Percentiles rank a stretch among this genome's conserved stretches.
Evolutionary conservation across 768 basidiomycete genomes (phyloP).

Genomic region (Terana coerulea): DNA sequence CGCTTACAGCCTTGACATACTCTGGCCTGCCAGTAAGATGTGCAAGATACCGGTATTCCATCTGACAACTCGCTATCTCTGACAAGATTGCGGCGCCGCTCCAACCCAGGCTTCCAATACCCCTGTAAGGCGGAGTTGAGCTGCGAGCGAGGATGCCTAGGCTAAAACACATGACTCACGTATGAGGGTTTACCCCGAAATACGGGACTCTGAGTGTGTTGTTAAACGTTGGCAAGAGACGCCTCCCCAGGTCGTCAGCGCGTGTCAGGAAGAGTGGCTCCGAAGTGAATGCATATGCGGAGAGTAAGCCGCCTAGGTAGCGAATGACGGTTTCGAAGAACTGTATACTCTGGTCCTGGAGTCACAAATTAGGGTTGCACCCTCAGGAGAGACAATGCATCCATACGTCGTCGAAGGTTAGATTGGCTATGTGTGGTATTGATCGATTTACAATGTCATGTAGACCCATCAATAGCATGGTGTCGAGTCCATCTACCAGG

Average conservation of each 20-base stretch:
- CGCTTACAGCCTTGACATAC: constrained; percentile 53
- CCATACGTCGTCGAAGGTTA: constrained; percentile 32
- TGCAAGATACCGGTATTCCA: constrained; percentile 87
- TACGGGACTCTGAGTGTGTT: constrained; percentile 67
- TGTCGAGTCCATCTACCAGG: constrained; percentile 80
- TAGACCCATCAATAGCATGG: constrained; percentile 78
- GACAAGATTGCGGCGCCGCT: constrained; percentile 43
- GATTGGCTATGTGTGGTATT: constrained; percentile 46
- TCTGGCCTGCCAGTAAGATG: constrained; percentile 70
- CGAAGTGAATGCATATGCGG: constrained; percentile 72
- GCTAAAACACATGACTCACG: constrained; percentile 32
- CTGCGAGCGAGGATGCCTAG: not conserved
- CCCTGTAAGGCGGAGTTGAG: constrained; percentile 31
- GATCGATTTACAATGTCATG: constrained; percentile 65
- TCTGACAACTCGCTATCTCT: constrained; percentile 77
- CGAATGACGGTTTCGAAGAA: constrained; percentile 83
- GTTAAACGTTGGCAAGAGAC: constrained; percentile 68
- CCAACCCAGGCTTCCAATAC: constrained; percentile 33
- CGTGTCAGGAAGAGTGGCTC: constrained; percentile 58
- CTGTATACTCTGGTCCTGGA: constrained; percentile 39
- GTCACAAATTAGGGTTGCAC: no score
- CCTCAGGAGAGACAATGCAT: no score
- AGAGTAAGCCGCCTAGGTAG: constrained; percentile 83
- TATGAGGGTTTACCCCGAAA: constrained; percentile 63
- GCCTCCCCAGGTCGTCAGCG: constrained; percentile 76